Base-by-base conservation (phyloP, 1,139 yeast genomes). In the Ogataea hybrid region DNA sequence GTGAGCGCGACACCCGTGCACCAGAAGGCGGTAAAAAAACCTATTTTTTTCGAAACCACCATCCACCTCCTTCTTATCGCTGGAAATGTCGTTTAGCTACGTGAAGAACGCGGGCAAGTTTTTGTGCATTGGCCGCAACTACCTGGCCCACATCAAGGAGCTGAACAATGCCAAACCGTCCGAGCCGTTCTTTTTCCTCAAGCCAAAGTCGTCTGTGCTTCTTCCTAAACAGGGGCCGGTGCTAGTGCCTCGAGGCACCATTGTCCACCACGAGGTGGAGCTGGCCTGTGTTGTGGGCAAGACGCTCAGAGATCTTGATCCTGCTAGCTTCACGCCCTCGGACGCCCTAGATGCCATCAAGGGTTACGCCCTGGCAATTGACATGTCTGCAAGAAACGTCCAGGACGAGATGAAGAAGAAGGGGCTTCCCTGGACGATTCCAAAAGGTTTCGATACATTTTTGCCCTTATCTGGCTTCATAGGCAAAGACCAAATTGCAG, bases 401-500 rank as follows among this genome's bases (percentile, higher is more conserved):
- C 99, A 92, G 65, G 90, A 85, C 57, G 96, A 84, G 59, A 97
- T 97, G 38, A 94, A 92, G 66, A 77, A 75, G 68, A 88, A 88
- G 63, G 97, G 98, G 2, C 73, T 92, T 44, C 98, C 98, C 11
- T 92, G 99, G 99, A 69, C 94, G 5, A 87, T 90, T 53, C 96
- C 94, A 29, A 94, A 92, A 63, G 98, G 98, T 0, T 92, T 89
- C 61, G 98, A 92, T 61, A 92, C 98, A 0, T 92, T 92, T 63
- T 71, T 87, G 60, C 98, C 98, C 2, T 65, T 92, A 17, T 82
- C 95, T 7, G 65, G 70, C 21, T 78, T 80, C 53, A 82, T 92
- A 44, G 76, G 90, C 10, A 84, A 84, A 58, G 64, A 63, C 2
- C 63, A 71, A 49, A 79, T 89, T 46, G 75, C 83, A 3, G 88